Conservation (phyloP, 441 rosid genomes). For the Populus hybrid region DNA sequence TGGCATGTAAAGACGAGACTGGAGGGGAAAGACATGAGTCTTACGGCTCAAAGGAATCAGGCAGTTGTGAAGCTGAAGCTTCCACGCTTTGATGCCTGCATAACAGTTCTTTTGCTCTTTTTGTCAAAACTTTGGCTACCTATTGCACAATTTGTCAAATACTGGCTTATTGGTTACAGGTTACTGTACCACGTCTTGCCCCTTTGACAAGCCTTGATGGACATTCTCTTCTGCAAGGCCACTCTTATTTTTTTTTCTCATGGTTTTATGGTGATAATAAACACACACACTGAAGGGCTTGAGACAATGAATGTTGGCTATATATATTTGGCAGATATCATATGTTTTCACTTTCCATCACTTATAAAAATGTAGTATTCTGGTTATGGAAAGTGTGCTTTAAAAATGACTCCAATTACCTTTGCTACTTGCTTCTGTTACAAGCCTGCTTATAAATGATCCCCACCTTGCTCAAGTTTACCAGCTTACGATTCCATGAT, state of each 20-base stretch:
- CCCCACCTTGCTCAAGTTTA: background rate
- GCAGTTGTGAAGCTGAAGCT: background rate
- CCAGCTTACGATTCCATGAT: background rate
- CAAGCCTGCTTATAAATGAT: background rate
- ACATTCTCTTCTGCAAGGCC: background rate
- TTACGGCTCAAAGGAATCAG: background rate
- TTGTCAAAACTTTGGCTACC: background rate
- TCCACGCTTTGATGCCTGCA: background rate
- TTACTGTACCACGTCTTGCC: background rate
- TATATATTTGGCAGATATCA: background rate
- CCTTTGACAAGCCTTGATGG: background rate
- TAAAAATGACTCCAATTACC: too few species aligned
- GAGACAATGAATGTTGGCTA: background rate
- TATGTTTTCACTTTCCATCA: background rate
- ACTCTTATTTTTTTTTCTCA: background rate
- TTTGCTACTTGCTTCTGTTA: background rate
- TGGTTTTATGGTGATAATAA: background rate
- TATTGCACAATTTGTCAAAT: background rate
- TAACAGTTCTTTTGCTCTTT: background rate
- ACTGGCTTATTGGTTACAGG: background rate
- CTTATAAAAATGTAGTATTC: background rate
- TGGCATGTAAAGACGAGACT: background rate
- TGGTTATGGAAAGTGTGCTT: background rate
- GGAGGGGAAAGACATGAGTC: background rate
- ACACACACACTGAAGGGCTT: background rate